Conservation (phyloP, 2,329 filamentous ascomycete genomes). For the Aulographum hederae region DNA sequence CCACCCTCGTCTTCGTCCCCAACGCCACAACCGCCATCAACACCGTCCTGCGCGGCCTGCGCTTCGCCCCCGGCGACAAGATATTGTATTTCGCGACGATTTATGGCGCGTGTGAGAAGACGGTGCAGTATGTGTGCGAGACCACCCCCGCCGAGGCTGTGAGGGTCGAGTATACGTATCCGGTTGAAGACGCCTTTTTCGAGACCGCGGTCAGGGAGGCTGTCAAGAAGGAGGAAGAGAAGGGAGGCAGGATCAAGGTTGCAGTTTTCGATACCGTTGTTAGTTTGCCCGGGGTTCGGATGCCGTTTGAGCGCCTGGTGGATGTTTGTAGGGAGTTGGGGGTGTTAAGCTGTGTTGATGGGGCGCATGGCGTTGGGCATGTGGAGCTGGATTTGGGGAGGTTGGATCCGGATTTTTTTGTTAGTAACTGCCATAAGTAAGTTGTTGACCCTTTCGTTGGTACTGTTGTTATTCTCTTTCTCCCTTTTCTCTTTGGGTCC, state of each 20-base stretch:
- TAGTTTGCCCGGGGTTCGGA: constrained; percentile 57
- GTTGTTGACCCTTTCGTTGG: constrained; percentile 1
- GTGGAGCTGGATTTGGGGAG: constrained; percentile 47
- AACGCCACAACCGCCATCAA: constrained; percentile 71
- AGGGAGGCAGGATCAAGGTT: constrained; percentile 45
- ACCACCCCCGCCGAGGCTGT: constrained; percentile 31
- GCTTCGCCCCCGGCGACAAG: constrained; percentile 51
- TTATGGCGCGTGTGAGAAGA: constrained; percentile 62
- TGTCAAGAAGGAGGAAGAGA: constrained; percentile 31
- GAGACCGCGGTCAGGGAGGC: constrained; percentile 40
- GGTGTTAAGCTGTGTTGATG: constrained; percentile 62
- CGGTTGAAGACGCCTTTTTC: constrained; percentile 50
- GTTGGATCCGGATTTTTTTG: constrained; percentile 69
- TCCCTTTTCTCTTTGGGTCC: neutral
- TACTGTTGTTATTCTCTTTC: neutral
- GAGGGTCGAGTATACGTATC: constrained; percentile 47
- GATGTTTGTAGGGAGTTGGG: constrained; percentile 45
- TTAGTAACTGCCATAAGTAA: constrained; percentile 67
- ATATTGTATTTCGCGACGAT: constrained; percentile 64
- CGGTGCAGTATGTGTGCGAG: constrained; percentile 55
- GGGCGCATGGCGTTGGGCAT: constrained; percentile 70
- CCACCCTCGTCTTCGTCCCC: constrained; percentile 56
- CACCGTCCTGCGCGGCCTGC: constrained; percentile 59
- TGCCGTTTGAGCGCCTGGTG: constrained; percentile 58
- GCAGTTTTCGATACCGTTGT: constrained; percentile 68